These are phyloP conservation scores for Xerocomus minutiporus DNA, from an alignment of 1,284 basidiomycete genomes.

Conservation along the genomic window DNA sequence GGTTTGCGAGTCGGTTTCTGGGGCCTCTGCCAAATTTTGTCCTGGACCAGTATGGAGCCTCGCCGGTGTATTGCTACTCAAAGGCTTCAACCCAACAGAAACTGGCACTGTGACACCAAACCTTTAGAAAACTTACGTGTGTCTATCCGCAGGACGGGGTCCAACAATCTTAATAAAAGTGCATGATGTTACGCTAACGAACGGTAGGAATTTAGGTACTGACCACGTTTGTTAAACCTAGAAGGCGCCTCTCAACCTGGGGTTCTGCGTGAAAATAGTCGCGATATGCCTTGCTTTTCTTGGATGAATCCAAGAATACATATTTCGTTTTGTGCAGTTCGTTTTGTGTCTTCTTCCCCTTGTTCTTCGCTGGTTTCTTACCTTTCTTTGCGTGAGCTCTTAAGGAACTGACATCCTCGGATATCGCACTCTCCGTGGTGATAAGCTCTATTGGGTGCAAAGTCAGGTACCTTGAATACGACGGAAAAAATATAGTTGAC, in stretches of 20 bases:
- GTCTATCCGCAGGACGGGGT: slow-evolving; percentile 28
- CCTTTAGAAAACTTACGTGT: slow-evolving; percentile 7
- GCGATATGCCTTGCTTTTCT: slow-evolving; percentile 44
- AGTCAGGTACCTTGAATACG: slow-evolving; percentile 6
- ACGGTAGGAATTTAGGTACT: slow-evolving; percentile 19
- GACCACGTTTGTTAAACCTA: slow-evolving; percentile 57
- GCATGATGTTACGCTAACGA: slow-evolving; percentile 2
- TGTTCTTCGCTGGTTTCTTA: slow-evolving; percentile 42
- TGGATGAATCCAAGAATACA: slow-evolving; percentile 48
- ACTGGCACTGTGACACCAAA: neutral
- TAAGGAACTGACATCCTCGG: slow-evolving; percentile 49
- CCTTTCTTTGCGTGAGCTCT: slow-evolving; percentile 38
- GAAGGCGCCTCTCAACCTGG: slow-evolving; percentile 52
- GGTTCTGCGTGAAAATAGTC: slow-evolving; percentile 66
- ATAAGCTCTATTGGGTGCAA: slow-evolving; percentile 51
- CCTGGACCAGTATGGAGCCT: neutral
- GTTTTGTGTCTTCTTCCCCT: slow-evolving; percentile 45
- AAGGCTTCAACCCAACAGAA: neutral
- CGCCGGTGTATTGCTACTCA: slow-evolving; percentile 3
- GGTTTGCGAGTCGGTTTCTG: slow-evolving; percentile 39
- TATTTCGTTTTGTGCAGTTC: slow-evolving; percentile 55
- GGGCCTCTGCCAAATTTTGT: slow-evolving; percentile 3
- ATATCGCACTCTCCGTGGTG: slow-evolving; percentile 42
- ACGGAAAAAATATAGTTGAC: slow-evolving; percentile 32
- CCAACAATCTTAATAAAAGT: slow-evolving; percentile 8